Evolutionary conservation across 176 grass and related monocot genomes (phyloP).

Genomic region (Tillandsia fasciculata): DNA sequence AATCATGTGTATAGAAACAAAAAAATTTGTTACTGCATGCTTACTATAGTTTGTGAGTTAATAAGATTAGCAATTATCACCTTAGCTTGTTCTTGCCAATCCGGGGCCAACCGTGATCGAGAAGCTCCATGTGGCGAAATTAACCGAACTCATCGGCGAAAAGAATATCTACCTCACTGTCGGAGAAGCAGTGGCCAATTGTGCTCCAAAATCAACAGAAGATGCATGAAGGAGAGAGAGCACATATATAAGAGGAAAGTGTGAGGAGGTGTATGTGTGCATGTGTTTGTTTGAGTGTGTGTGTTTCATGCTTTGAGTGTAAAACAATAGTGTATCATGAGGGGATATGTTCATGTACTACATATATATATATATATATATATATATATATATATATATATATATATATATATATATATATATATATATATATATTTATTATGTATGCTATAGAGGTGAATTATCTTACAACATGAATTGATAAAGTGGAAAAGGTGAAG

Average conservation of each 20-base stretch:
- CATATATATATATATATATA: too few species aligned
- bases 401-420: neutral
- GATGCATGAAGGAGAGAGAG: constrained; percentile 28
- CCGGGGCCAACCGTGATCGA: constrained; percentile 49
- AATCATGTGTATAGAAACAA: too few species aligned
- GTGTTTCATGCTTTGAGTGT: neutral
- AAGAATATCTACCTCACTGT: constrained; percentile 70
- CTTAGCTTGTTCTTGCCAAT: constrained; percentile 63
- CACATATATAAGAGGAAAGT: neutral
- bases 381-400: neutral
- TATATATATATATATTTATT: neutral
- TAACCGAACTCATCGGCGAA: constrained; percentile 41
- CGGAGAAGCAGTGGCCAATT: constrained; percentile 43
- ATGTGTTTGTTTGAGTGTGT: neutral
- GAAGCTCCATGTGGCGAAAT: constrained; percentile 51
- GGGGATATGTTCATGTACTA: neutral
- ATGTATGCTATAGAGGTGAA: too few species aligned
- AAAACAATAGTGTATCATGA: neutral
- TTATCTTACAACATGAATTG: too few species aligned
- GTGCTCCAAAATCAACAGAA: constrained; percentile 31
- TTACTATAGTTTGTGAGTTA: neutral
- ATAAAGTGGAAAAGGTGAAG: neutral
- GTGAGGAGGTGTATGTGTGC: neutral
- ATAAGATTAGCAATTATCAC: constrained; percentile 1
- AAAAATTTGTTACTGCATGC: neutral